phyloP scores from a whole-genome alignment of 1,139 yeast genomes.

The Scheffersomyces parashehatae region DNA sequence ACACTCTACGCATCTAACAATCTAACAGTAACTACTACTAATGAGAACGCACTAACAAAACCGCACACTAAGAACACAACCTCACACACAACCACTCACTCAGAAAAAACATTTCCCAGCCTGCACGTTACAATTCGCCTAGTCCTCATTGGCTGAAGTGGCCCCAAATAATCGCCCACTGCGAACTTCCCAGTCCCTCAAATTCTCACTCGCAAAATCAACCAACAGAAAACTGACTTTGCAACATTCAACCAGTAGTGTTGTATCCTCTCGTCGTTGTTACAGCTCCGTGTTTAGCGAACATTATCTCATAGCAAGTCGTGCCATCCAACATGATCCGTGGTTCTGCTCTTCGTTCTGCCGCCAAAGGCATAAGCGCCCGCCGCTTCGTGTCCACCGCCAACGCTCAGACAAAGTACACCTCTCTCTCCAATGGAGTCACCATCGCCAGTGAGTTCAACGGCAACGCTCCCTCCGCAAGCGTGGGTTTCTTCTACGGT shows the following conservation, averaged over 20 bases:
- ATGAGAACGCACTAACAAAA: too few relatives aligned
- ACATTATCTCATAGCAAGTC: too few relatives aligned
- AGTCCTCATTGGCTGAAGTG: slow-evolving; percentile 14
- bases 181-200: not conserved
- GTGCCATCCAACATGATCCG: slow-evolving; percentile 30
- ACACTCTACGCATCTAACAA: too few relatives aligned
- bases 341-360: slow-evolving; percentile 36
- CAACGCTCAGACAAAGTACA: slow-evolving; percentile 61
- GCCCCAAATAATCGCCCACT: slow-evolving; percentile 8
- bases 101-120: not conserved
- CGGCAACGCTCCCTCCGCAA: slow-evolving; percentile 54
- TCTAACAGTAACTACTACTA: too few relatives aligned
- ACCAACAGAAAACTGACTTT: slow-evolving; percentile 1
- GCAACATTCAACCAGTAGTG: too few relatives aligned
- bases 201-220: not conserved
- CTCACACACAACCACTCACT: too few relatives aligned
- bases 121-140: slow-evolving; percentile 13
- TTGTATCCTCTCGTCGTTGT: too few relatives aligned
- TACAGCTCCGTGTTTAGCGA: too few relatives aligned
- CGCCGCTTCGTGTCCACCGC: slow-evolving; percentile 63
- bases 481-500: slow-evolving; percentile 69
- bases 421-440: slow-evolving; percentile 71
- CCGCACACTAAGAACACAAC: too few relatives aligned
- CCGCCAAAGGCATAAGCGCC: slow-evolving; percentile 35
- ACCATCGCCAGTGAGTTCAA: slow-evolving; percentile 70